These are phyloP conservation scores for Starmerella sirachaensis DNA, from an alignment of 805 yeast genomes.

Conservation along the genomic window DNA sequence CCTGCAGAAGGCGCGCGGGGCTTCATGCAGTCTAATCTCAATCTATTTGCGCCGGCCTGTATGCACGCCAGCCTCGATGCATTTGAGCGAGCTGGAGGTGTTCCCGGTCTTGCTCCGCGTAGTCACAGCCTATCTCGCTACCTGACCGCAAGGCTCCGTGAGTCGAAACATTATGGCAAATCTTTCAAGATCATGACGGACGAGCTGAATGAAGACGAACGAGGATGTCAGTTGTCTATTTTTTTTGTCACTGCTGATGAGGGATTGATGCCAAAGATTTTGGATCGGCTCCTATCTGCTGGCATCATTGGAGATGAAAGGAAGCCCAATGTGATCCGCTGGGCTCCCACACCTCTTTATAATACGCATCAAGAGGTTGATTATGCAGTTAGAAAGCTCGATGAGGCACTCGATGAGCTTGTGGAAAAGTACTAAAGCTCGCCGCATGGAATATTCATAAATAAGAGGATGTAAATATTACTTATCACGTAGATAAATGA, in stretches of 20 bases:
- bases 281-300: slow-evolving; percentile 34
- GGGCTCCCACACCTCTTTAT: slow-evolving; percentile 81
- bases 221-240: slow-evolving; percentile 81
- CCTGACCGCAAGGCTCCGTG: slow-evolving; percentile 38
- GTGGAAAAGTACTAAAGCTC: too few relatives aligned
- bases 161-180: slow-evolving; percentile 37
- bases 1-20: slow-evolving; percentile 83
- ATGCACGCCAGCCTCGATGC: slow-evolving; percentile 54
- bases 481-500: too few relatives aligned
- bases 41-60: slow-evolving; percentile 73
- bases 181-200: slow-evolving; percentile 68
- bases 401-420: slow-evolving; percentile 25
- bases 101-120: slow-evolving; percentile 42
- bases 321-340: slow-evolving; percentile 75
- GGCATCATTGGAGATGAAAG: slow-evolving; percentile 83
- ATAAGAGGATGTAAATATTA: too few relatives aligned
- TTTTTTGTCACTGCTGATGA: slow-evolving; percentile 34
- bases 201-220: slow-evolving; percentile 32
- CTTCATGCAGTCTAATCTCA: slow-evolving; percentile 81
- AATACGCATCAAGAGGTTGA: slow-evolving; percentile 59
- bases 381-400: slow-evolving; percentile 35
- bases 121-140: slow-evolving; percentile 47
- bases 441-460: too few relatives aligned
- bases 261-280: slow-evolving; percentile 51
- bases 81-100: slow-evolving; percentile 51